Evolutionary conservation across 257 asterid species (phyloP).

Genomic region (Solanum etuberosum): DNA sequence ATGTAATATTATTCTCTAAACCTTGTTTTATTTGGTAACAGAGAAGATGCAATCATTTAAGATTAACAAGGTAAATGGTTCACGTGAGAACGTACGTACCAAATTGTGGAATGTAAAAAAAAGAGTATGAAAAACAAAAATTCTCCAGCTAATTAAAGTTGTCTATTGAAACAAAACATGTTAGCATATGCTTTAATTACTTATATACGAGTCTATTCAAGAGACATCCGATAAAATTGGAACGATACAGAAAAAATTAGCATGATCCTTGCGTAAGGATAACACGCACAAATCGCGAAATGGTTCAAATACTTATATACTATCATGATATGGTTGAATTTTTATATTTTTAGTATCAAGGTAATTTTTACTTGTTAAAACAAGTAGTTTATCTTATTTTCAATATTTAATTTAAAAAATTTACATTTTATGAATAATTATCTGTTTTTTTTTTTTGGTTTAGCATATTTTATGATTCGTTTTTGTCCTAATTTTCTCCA

Average conservation of each 20-base stretch:
- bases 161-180: not conserved
- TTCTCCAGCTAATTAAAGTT: not conserved
- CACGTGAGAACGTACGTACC: not conserved
- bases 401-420: not conserved
- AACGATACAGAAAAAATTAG: too few relatives aligned
- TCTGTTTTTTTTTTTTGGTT: not conserved
- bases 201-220: not conserved
- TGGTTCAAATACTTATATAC: not conserved
- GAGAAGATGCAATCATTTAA: not conserved
- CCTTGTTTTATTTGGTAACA: not conserved
- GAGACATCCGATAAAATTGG: too few relatives aligned
- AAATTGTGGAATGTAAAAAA: not conserved
- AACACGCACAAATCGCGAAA: accelerated
- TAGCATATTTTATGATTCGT: not conserved
- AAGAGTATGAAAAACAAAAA: not conserved
- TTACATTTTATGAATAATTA: not conserved
- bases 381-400: not conserved
- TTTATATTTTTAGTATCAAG: not conserved
- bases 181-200: not conserved
- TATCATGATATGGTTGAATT: not conserved
- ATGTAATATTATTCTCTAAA: not conserved
- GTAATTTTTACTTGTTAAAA: not conserved
- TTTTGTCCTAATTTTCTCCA: not conserved
- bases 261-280: not conserved
- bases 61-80: not conserved